Evolutionary conservation across 225 moss, liverwort and hornwort species (phyloP).

Genomic region (Straminergon stramineum): DNA sequence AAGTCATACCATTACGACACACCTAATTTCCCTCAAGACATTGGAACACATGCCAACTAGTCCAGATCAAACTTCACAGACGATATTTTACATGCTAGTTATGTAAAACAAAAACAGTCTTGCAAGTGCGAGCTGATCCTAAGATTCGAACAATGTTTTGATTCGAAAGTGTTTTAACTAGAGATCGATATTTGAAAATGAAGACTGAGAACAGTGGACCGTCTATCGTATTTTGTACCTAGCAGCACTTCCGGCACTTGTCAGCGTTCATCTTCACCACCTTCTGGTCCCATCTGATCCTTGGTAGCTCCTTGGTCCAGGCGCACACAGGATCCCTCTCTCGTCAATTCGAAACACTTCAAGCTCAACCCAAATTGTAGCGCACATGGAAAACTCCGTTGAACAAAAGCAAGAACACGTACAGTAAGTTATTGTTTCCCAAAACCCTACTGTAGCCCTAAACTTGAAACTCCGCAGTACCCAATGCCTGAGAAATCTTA

Average conservation of each 20-base stretch:
- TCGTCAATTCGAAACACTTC: neutral
- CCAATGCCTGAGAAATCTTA: constrained; percentile 17
- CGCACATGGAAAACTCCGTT: neutral
- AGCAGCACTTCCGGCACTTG: constrained; percentile 21
- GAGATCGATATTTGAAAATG: neutral
- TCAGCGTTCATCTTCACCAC: constrained; percentile 61
- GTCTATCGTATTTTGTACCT: constrained; percentile 28
- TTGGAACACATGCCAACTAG: neutral
- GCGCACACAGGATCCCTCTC: neutral
- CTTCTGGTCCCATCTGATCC: constrained; percentile 16
- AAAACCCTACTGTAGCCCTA: neutral
- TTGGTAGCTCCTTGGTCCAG: constrained; percentile 42
- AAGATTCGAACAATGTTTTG: neutral
- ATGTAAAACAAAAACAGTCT: neutral
- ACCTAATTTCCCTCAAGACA: neutral
- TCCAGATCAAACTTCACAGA: neutral
- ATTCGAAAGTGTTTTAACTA: neutral
- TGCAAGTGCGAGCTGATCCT: neutral
- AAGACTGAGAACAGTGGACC: neutral
- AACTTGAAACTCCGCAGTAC: constrained; percentile 1
- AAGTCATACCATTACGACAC: neutral
- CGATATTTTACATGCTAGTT: neutral
- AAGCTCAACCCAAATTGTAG: neutral
- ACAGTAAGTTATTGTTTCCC: too few species aligned
- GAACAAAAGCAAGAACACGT: neutral